These are phyloP conservation scores for Evernia prunastri DNA, from an alignment of 495 filamentous ascomycete genomes.

Conservation along the genomic window DNA sequence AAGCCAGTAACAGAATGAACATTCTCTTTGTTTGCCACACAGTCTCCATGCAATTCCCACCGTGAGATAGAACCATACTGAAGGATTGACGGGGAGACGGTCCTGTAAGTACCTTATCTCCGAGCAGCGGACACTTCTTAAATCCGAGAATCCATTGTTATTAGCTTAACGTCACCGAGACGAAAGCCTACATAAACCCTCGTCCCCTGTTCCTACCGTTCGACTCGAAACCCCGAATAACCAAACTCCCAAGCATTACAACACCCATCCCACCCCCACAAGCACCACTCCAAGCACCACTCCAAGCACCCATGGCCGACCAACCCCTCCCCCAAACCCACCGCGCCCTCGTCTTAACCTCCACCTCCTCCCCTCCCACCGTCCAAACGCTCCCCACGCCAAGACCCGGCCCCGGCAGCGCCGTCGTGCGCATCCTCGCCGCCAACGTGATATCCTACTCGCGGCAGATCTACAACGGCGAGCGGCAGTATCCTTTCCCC, in stretches of 20 bases:
- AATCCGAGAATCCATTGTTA: too few species aligned
- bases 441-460: constrained; percentile 24
- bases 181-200: not conserved
- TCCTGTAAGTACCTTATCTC: too few species aligned
- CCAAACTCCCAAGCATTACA: not conserved
- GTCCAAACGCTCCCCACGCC: constrained; percentile 25
- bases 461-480: constrained; percentile 26
- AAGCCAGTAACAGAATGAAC: not conserved
- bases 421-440: constrained; percentile 24
- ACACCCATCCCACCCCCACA: not conserved
- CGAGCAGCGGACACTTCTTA: too few species aligned
- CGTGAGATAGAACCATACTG: not conserved
- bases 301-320: not conserved
- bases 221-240: not conserved
- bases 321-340: constrained; percentile 19
- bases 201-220: not conserved
- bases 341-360: constrained; percentile 25
- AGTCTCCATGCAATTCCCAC: not conserved
- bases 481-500: constrained; percentile 20
- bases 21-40: not conserved
- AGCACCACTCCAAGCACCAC: not conserved
- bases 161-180: too few species aligned
- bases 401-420: constrained; percentile 22
- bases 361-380: constrained; percentile 6
- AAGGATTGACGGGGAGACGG: too few species aligned